Conservation (phyloP, 495 filamentous ascomycete genomes). For the Astrocystis sublimbata region DNA sequence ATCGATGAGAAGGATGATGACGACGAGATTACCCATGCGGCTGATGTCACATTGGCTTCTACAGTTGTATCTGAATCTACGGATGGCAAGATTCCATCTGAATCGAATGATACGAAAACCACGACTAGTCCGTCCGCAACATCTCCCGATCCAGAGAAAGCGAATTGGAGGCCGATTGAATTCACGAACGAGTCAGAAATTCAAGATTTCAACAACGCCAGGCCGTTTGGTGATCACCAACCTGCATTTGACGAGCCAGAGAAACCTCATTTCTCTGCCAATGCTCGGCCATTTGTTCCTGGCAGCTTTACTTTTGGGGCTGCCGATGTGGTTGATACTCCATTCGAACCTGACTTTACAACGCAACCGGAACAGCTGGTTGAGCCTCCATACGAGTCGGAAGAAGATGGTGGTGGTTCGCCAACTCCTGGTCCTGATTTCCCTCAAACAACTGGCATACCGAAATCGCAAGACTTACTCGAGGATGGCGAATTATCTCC, state of each 20-base stretch:
- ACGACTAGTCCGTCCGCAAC: conserved; percentile 47
- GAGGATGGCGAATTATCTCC: conserved; percentile 23
- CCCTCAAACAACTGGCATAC: conserved; percentile 16
- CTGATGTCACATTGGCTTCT: conserved; percentile 47
- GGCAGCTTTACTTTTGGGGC: conserved; percentile 47
- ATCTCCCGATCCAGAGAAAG: conserved; percentile 40
- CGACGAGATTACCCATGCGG: conserved; percentile 42
- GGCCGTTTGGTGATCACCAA: conserved; percentile 39
- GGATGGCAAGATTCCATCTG: conserved; percentile 47
- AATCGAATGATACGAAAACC: conserved; percentile 50
- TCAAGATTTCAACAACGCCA: conserved; percentile 43
- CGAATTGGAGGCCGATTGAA: conserved; percentile 47
- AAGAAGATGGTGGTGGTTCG: conserved; percentile 43
- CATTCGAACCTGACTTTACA: conserved; percentile 27
- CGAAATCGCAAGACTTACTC: conserved; percentile 27
- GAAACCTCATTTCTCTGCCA: conserved; percentile 64
- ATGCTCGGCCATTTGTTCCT: conserved; percentile 67
- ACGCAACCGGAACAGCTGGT: conserved; percentile 31
- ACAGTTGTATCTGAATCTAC: conserved; percentile 48
- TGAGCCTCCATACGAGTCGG: conserved; percentile 44
- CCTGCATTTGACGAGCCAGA: conserved; percentile 44
- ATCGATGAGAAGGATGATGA: conserved; percentile 41
- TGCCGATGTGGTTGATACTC: conserved; percentile 12
- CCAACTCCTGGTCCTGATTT: conserved; percentile 37
- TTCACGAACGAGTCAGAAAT: conserved; percentile 41